These are phyloP conservation scores for Oryza coarctata DNA, from an alignment of 176 grass and related monocot species.

Conservation along the genomic window DNA sequence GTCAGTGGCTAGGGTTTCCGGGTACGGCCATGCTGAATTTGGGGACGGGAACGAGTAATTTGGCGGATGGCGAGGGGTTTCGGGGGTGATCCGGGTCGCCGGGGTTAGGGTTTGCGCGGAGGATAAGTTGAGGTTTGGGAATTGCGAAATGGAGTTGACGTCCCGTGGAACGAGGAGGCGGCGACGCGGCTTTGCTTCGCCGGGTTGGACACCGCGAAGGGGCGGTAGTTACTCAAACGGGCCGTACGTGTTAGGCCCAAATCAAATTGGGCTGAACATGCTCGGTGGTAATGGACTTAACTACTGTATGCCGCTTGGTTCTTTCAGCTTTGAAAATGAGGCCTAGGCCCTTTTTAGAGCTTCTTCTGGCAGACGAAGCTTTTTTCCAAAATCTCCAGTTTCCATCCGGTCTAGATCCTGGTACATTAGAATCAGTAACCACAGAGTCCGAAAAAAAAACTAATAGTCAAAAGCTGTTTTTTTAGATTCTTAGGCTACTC, in stretches of 20 bases:
- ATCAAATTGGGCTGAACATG: background rate
- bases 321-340: too few relatives aligned
- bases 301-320: too few relatives aligned
- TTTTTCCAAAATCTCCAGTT: too few relatives aligned
- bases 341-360: too few relatives aligned
- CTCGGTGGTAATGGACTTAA: background rate
- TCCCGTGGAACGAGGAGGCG: constrained; percentile 22
- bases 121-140: constrained; percentile 17
- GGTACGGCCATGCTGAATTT: constrained; percentile 33
- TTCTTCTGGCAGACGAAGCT: too few relatives aligned
- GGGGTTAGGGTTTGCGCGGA: constrained; percentile 38
- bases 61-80: background rate
- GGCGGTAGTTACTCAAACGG: constrained; percentile 9
- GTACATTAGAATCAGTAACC: too few relatives aligned
- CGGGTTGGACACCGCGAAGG: constrained; percentile 16
- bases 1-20: background rate
- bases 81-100: background rate
- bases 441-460: too few relatives aligned
- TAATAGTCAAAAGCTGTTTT: too few relatives aligned
- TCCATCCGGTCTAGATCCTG: too few relatives aligned
- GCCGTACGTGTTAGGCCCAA: background rate
- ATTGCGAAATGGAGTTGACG: constrained; percentile 20
- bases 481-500: too few relatives aligned
- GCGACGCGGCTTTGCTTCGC: background rate
- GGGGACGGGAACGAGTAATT: background rate